Conservation (phyloP, 768 basidiomycete species). For the Dentipellis sp. region DNA sequence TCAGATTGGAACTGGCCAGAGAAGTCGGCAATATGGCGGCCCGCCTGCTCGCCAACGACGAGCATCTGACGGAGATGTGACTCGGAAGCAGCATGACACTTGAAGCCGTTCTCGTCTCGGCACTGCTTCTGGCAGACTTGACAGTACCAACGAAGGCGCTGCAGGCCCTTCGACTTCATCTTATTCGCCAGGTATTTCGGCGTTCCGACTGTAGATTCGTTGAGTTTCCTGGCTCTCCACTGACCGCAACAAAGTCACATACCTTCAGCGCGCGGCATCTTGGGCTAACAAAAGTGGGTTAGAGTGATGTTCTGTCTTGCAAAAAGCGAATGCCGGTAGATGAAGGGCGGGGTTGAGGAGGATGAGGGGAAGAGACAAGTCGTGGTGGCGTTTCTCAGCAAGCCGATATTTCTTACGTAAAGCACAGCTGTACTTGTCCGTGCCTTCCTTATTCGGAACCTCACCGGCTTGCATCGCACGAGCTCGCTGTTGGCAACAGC, state of each 20-base stretch:
- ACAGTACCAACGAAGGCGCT: slow-evolving; percentile 95
- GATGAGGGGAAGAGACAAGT: not conserved
- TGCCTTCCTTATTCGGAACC: not conserved
- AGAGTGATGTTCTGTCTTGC: not conserved
- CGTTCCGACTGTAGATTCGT: slow-evolving; percentile 53
- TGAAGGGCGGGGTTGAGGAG: no score
- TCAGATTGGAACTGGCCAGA: slow-evolving; percentile 83
- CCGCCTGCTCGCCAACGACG: slow-evolving; percentile 90
- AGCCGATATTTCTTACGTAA: not conserved
- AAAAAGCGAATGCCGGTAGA: not conserved
- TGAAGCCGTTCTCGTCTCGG: slow-evolving; percentile 98
- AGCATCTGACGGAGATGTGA: slow-evolving; percentile 95
- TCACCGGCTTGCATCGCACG: not conserved
- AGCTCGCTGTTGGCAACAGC: not conserved
- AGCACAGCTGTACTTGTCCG: not conserved
- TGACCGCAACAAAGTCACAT: not conserved
- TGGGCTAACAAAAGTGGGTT: not conserved
- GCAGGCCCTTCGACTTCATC: slow-evolving; percentile 96
- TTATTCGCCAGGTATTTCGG: slow-evolving; percentile 89
- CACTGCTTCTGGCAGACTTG: slow-evolving; percentile 99
- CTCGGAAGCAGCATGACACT: slow-evolving; percentile 85
- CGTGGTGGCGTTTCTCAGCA: not conserved
- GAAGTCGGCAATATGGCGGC: slow-evolving; percentile 85
- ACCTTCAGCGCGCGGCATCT: slow-evolving; percentile 15
- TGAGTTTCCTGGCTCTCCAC: no score